Base-by-base conservation (phyloP, 139 green algal species). In the Astrephomene gubernaculifera region DNA sequence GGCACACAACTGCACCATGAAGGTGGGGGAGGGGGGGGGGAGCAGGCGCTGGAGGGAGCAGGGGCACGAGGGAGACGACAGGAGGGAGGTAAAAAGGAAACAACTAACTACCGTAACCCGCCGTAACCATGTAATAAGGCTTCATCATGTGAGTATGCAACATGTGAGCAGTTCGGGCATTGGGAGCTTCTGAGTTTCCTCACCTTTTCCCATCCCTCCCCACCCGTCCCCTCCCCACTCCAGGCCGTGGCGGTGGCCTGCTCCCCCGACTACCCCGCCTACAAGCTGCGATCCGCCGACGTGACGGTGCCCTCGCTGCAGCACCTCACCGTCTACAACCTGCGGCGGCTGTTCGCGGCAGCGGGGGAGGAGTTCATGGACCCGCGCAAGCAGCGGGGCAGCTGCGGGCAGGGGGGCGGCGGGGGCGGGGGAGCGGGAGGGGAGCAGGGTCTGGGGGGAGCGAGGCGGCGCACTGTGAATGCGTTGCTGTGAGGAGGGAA, bases 1-100 rank as follows among this genome's bases (percentile, higher is more conserved):
- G 10, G 96, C 96, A 7, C 96, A 98, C 89, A 98, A 98, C 82
- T 97, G 93, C 90, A 96, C 91, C 64, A 97, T 98, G 92, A 96
- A 96, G 79, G 79, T 85, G 25, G 29, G 38, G 27, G 45, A 1
- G 3, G 45, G 4, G 19, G 43, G 4, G n/a, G 45, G 49, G 45
- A 21, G 43, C n/a, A 31, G 39, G 49, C 14, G 12, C 17, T n/a
- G n/a, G n/a, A n/a, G n/a, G n/a, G n/a, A n/a, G n/a, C n/a, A n/a
- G n/a, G n/a, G n/a, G n/a, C n/a, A n/a, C n/a, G n/a, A n/a, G n/a
- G n/a, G n/a, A n/a, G n/a, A n/a, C n/a, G n/a, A n/a, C n/a, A n/a
- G n/a, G n/a, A n/a, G n/a, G n/a, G n/a, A n/a, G n/a, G n/a, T n/a
- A n/a, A n/a, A n/a, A n/a, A n/a, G n/a, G n/a, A n/a, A n/a, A n/a